Base-by-base conservation (phyloP, 2,329 filamentous ascomycete species). In the Stemphylium vesicarium region DNA sequence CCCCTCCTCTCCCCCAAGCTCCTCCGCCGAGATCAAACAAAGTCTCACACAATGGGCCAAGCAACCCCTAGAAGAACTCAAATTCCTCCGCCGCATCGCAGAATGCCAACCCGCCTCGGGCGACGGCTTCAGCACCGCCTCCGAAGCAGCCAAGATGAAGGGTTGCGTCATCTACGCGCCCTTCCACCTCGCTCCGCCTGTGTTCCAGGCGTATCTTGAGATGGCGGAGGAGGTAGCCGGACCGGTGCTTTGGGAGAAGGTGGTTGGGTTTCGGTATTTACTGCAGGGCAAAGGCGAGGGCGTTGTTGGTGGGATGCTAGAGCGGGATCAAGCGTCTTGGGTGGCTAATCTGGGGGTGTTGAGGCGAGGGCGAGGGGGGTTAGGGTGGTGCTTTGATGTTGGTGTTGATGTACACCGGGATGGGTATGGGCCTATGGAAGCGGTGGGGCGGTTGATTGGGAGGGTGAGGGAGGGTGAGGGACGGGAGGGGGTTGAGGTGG, bases 111-210 rank as follows among this genome's bases (percentile, higher is more conserved):
- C 86, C 0, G 84, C 90, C 68, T 86, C 89, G 66, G 87, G 86
- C 31, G 85, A 90, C 73, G 69, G 70, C 1, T 56, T 77, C 35
- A 20, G 15, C 0, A 82, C 87, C 48, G 9, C 12, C 0, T 80
- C 80, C 12, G 71, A 78, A 20, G 56, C 50, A 0, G 77, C 88
- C 16, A 86, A 48, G 24, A 50, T 91, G 64, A 78, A 88, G 2
- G 93, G 84, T 0, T 85, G 92, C 60, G 83, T 97, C 4, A 87
- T 91, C 1, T 97, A 91, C 91, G 92, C 92, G n/a, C 93, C 93
- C 0, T 72, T 97, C 43, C 84, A 89, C 9, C 85, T 86, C 37
- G 86, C 90, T 0, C 71, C 82, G 0, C 79, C 74, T 5, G 82
- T 80, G 0, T 76, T 97, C 70, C 78, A 84, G 58, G 75, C 77